These are phyloP conservation scores for Holtermannia corniformis DNA, from an alignment of 768 basidiomycete species.

Conservation along the genomic window DNA sequence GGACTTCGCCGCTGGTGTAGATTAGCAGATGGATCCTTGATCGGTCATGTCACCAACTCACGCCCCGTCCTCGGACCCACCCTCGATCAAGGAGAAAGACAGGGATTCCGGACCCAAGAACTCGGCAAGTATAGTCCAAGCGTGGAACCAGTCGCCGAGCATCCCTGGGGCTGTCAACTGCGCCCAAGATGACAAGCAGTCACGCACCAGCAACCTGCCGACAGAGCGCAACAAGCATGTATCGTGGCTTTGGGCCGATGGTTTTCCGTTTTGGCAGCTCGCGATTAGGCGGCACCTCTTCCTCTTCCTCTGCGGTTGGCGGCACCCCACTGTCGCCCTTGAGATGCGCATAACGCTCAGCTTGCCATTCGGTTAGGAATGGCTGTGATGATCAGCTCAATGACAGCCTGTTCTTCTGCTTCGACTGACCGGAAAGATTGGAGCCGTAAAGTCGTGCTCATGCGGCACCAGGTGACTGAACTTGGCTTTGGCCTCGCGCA, in stretches of 20 bases:
- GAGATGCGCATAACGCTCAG: conserved; percentile 23
- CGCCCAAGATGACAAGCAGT: not conserved
- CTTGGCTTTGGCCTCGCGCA: conserved; percentile 20
- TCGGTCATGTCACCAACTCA: conserved; percentile 12
- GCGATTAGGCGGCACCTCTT: not conserved
- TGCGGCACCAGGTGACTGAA: conserved; percentile 11
- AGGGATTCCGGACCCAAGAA: conserved; percentile 29
- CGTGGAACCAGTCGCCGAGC: conserved; percentile 33
- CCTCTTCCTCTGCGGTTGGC: not conserved
- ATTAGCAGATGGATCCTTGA: not conserved
- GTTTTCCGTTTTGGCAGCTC: conserved; percentile 10
- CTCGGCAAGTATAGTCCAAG: conserved; percentile 34
- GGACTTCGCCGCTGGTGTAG: conserved; percentile 27
- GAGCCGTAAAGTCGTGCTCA: conserved; percentile 27
- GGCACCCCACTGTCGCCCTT: conserved; percentile 16
- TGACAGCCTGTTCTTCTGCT: not conserved
- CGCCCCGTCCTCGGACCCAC: conserved; percentile 33
- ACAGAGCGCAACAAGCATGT: conserved; percentile 26
- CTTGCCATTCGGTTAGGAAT: conserved; percentile 19
- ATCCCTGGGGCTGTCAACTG: conserved; percentile 14
- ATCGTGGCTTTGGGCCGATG: conserved; percentile 16
- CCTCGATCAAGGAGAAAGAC: conserved; percentile 26
- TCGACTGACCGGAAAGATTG: conserved; percentile 16
- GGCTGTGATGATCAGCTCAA: conserved; percentile 11
- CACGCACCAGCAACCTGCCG: conserved; percentile 33